Base-by-base conservation (phyloP, 2,329 filamentous ascomycete species). In the Arthrobotrys conoides region DNA sequence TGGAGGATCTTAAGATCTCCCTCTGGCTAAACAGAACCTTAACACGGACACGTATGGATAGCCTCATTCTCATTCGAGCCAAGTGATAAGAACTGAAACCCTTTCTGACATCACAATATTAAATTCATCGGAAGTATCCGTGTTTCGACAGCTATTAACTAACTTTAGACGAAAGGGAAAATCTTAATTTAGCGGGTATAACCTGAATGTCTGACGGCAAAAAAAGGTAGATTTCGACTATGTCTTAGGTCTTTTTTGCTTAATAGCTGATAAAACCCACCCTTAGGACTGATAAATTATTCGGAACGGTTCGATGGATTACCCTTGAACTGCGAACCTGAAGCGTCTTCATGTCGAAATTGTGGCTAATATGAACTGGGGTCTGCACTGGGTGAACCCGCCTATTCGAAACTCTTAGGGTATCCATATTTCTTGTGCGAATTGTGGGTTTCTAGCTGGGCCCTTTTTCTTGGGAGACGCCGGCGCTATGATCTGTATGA, bases 61-160 rank as follows among this genome's bases (percentile, higher is more conserved):
- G 36, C 36, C 33, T 61, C 24, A 61, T 61, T 61, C 18, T 61
- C 36, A 20, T 61, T 44, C 36, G 57, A 61, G 57, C 57, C 57
- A 61, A 61, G 57, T 44, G 57, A 61, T 61, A 61, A 61, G 57
- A 20, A 8, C 1, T 30, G 16, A 59, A 38, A 30, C 36, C 44
- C 44, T 18, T 59, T 59, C 53, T 41, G 36, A 61, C 57, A 61
- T 61, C 57, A 61, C 57, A 59, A 59, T 59, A 59, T 38, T 59
- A 30, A 22, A 59, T 5, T n/a, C 53, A 44, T 6, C 57, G 57
- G 57, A 61, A 61, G 36, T 14, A 44, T 20, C 57, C 57, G 57
- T 61, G 57, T 61, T 61, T 61, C 57, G 20, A 61, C 33, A 59
- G 53, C 53, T 59, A n/a, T 59, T 59, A n/a, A n/a, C n/a, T n/a